Base-by-base conservation (phyloP, 306 rosid genomes). In the Inga oerstediana region DNA sequence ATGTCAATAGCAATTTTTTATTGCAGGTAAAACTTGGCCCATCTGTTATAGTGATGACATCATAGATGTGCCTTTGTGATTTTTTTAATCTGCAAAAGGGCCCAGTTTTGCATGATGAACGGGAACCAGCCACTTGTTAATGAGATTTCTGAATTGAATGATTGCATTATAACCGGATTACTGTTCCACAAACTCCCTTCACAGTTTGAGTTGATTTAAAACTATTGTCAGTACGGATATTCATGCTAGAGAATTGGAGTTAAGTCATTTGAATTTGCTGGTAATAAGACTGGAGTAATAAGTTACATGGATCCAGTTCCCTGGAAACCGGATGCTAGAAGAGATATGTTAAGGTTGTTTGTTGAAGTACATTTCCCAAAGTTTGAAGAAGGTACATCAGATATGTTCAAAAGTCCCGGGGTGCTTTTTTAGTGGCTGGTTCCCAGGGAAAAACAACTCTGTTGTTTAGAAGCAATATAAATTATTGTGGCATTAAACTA, bases 21-120 rank as follows among this genome's bases (percentile, higher is more conserved):
- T 86, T 87, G 85, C 91, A 95, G 98, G 98, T 95, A 95, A 95
- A 88, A 74, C 79, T 77, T 71, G 93, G 91, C 79, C 90, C 84
- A 74, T 83, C 88, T 85, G 58, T 83, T 78, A 56, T 80, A 75
- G 78, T 88, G 91, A 80, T 87, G 91, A 75, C 85, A 81, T 80
- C 90, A 82, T 58, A 86, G 78, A 58, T 85, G 81, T 90, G 89
- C 93, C 86, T 89, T 86, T 89, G 35, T 79, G 84, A 66, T 72
- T 79, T 86, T 77, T 86, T 86, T 73, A 22, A 39, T 75, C 88
- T 84, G 76, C 87, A 22, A 85, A 87, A 84, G 90, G 91, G 84
- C 88, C 85, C 75, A 79, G 81, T 85, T 86, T 87, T 87, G 89
- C 90, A 83, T 81, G 81, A 81, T 87, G 85, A 88, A 84, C 80